Conservation (phyloP, 2,329 filamentous ascomycete species). For the Ascomycota sp. region DNA sequence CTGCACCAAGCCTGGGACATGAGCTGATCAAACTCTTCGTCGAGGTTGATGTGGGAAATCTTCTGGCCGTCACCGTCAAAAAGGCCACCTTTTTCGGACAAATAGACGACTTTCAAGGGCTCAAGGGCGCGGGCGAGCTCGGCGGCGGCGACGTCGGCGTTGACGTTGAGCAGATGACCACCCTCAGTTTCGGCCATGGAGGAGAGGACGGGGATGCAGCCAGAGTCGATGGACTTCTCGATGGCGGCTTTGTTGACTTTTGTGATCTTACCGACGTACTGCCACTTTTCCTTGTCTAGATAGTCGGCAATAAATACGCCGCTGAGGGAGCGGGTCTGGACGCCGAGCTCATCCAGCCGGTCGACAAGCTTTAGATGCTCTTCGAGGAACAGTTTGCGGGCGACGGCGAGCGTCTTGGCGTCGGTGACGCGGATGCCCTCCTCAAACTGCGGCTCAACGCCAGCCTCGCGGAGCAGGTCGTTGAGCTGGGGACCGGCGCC, state of each 20-base stretch:
- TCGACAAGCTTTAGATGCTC: conserved; percentile 89
- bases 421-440: conserved; percentile 93
- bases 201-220: conserved; percentile 81
- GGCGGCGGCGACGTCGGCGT: conserved; percentile 88
- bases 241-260: conserved; percentile 80
- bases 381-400: conserved; percentile 79
- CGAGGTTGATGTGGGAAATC: conserved; percentile 92
- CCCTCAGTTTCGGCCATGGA: conserved; percentile 90
- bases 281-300: conserved; percentile 88
- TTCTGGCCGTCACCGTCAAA: conserved; percentile 88
- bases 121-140: conserved; percentile 77
- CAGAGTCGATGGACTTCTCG: conserved; percentile 74
- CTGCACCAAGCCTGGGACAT: conserved; percentile 92
- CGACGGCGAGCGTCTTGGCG: conserved; percentile 79
- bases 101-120: conserved; percentile 91
- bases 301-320: conserved; percentile 89
- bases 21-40: conserved; percentile 83
- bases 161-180: conserved; percentile 89
- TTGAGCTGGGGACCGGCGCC: conserved; percentile 92
- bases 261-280: conserved; percentile 88
- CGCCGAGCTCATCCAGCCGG: conserved; percentile 73
- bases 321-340: conserved; percentile 73
- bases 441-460: conserved; percentile 87
- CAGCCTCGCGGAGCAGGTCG: conserved; percentile 69
- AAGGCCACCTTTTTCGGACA: conserved; percentile 93